Percentiles rank a stretch among this genome's conserved stretches.
These are phyloP conservation scores for Podila horticola DNA, from an alignment of 192 early-diverging fungal genomes.

Conservation along the genomic window DNA sequence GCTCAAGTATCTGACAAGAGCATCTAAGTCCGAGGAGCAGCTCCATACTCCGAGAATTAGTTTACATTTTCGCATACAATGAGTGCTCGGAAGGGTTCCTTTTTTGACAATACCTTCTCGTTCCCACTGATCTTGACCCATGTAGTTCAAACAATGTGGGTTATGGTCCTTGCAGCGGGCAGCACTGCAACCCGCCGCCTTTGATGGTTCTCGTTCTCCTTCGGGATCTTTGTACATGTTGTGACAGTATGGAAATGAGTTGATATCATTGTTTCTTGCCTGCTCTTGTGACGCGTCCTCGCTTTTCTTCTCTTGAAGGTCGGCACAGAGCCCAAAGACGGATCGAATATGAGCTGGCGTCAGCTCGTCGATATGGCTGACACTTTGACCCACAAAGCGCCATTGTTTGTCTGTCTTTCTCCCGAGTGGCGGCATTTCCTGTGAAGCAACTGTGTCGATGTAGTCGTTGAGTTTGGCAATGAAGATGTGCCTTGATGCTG, in stretches of 20 bases:
- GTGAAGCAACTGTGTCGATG: not conserved
- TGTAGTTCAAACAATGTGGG: constrained; percentile 47
- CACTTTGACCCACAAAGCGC: constrained; percentile 22
- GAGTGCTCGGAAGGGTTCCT: too few species aligned
- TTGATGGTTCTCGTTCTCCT: not conserved
- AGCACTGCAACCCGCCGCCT: constrained; percentile 8
- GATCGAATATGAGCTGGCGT: constrained; percentile 22
- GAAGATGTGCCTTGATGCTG: not conserved
- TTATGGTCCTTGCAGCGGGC: constrained; percentile 43
- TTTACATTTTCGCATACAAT: too few species aligned
- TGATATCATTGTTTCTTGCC: not conserved
- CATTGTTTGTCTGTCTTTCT: constrained; percentile 28
- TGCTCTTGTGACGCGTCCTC: not conserved
- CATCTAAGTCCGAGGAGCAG: constrained; percentile 4
- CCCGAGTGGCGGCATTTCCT: constrained; percentile 14
- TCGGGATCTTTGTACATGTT: constrained; percentile 8
- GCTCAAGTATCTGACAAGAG: constrained; percentile 13
- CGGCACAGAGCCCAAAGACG: constrained; percentile 21
- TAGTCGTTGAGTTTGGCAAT: not conserved
- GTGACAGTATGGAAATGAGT: constrained; percentile 26
- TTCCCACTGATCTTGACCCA: constrained; percentile 52
- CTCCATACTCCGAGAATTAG: too few species aligned
- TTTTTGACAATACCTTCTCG: constrained; percentile 27
- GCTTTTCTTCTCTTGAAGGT: not conserved
- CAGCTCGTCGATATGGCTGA: constrained; percentile 15